Conservation (phyloP, 2,329 filamentous ascomycete species). For the Aspergillus pseudoglaucus region DNA sequence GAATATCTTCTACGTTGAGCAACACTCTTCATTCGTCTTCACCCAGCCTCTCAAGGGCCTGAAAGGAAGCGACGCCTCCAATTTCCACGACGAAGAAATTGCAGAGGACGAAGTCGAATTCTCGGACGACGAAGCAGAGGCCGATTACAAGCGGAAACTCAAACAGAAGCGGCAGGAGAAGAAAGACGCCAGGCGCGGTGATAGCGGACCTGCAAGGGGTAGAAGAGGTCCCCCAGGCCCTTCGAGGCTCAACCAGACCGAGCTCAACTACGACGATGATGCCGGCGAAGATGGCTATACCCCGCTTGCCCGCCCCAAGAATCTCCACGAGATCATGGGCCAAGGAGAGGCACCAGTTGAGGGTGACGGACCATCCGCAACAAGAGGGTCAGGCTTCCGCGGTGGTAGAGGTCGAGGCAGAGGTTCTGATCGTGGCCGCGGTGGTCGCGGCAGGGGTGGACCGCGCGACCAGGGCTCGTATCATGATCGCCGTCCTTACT, state of each 20-base stretch:
- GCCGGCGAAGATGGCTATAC: constrained; percentile 54
- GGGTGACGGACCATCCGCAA: constrained; percentile 17
- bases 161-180: constrained; percentile 61
- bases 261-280: constrained; percentile 62
- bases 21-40: constrained; percentile 77
- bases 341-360: constrained; percentile 32
- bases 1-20: constrained; percentile 70
- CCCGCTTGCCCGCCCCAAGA: constrained; percentile 61
- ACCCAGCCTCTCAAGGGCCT: constrained; percentile 70
- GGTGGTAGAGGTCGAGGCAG: constrained; percentile 45
- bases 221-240: constrained; percentile 31
- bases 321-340: constrained; percentile 50
- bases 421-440: constrained; percentile 33
- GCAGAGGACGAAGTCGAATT: constrained; percentile 85
- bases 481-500: constrained; percentile 23
- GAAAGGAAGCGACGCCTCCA: constrained; percentile 91
- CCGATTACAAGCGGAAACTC: constrained; percentile 64
- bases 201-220: constrained; percentile 29
- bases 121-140: constrained; percentile 92
- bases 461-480: constrained; percentile 18
- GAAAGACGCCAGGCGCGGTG: constrained; percentile 42
- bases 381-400: constrained; percentile 33
- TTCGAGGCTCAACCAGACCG: constrained; percentile 34
- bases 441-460: constrained; percentile 30
- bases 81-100: constrained; percentile 88